Evolutionary conservation across 306 rosid genomes (phyloP).

Genomic region (Glycine tomentella): DNA sequence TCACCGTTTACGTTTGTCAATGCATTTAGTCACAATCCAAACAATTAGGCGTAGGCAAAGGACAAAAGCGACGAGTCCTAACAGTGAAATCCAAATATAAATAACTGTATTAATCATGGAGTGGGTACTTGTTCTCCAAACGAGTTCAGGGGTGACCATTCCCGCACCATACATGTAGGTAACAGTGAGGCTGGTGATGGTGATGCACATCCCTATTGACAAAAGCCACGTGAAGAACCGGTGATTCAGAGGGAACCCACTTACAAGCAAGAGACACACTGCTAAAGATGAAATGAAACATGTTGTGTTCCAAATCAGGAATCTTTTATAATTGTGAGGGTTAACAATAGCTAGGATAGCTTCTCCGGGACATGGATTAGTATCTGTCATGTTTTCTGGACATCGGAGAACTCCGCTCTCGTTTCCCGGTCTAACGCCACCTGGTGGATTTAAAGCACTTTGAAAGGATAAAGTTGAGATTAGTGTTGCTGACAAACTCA

Average conservation of each 20-base stretch:
- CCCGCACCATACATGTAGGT: neutral
- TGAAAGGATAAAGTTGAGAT: constrained; percentile 34
- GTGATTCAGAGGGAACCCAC: constrained; percentile 26
- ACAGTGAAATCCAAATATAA: neutral
- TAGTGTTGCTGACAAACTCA: constrained; percentile 7
- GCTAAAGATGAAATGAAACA: constrained; percentile 5
- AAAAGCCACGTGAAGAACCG: neutral
- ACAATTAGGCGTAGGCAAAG: neutral
- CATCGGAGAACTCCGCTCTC: neutral
- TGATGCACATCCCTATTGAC: neutral
- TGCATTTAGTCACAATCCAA: neutral
- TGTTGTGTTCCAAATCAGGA: constrained; percentile 1
- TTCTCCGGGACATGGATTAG: constrained; percentile 3
- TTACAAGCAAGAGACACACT: constrained; percentile 12
- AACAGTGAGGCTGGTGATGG: neutral
- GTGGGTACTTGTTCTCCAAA: neutral
- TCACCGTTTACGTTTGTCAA: neutral
- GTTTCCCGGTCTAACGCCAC: neutral
- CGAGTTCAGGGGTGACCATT: neutral
- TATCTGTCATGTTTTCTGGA: neutral
- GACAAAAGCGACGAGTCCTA: neutral
- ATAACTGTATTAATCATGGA: neutral
- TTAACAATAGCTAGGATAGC: neutral
- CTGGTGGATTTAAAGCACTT: constrained; percentile 16
- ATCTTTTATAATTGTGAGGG: accelerated